Evolutionary conservation across 2,329 filamentous ascomycete species (phyloP), one percentile per base, ranked within the genome.

Genomic region (Xylariaceae sp.): DNA sequence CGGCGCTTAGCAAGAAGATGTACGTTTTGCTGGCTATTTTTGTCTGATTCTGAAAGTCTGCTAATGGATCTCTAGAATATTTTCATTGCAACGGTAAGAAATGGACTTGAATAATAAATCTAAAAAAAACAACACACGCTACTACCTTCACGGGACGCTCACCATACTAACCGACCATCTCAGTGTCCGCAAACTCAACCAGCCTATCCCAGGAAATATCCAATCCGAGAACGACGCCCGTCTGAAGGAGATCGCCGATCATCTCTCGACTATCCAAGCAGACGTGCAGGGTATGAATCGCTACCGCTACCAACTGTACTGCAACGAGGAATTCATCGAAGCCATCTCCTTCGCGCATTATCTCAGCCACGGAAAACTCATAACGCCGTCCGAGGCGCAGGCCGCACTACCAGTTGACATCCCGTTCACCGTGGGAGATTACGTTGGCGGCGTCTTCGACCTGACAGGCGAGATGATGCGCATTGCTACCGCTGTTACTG

Each of bases 1-100:
- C 94, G 6, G 91, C 90, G 0, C 77, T 91, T 48, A 96, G 90
- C 72, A 99, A 99, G 78, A 99, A 97, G 75, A 95, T 97, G 91
- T 96, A 72, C 73, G 57, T 42, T 40, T 11, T 14, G 22, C 5
- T 1, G 14, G 5, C 39, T 43, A 34, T n/a, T 17, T 14, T 36
- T n/a, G 12, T 50, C 4, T 3, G 16, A 33, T 9, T 13, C 45
- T 31, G 14, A 38, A 16, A 3, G 6, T 38, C 10, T 38, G 34
- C 16, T 42, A 42, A 34, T 28, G 39, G 31, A 45, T 45, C 54
- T 47, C 4, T 55, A 92, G 88, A 53, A 94, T 94, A 61, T 94
- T 94, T 70, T 82, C 88, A 1, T 73, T 94, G n/a, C 89, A 94
- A 71, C 82, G 89, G 87, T 89, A 77, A 47, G 11, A 44, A n/a